Conservation (phyloP, 208 protist species). For the Leishmania amazonensis region DNA sequence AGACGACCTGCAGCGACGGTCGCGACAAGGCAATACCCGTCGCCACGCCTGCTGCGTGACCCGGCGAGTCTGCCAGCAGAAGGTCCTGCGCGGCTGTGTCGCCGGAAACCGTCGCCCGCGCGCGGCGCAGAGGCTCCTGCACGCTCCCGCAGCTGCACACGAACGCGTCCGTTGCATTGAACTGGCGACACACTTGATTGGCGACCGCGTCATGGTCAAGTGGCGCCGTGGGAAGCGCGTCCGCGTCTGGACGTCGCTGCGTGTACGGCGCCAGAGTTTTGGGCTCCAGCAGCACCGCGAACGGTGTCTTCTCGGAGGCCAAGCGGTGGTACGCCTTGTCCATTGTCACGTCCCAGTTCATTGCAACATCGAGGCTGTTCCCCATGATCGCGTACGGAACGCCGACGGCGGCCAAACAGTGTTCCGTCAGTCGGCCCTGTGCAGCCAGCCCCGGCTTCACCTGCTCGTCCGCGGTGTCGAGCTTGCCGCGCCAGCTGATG, state of each 20-base stretch:
- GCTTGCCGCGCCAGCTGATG: slow-evolving; percentile 80
- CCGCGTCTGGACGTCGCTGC: slow-evolving; percentile 22
- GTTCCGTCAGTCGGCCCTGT: slow-evolving; percentile 62
- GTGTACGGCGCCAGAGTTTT: slow-evolving; percentile 54
- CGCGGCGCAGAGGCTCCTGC: slow-evolving; percentile 27
- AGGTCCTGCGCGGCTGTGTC: slow-evolving; percentile 56
- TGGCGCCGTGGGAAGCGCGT: slow-evolving; percentile 34
- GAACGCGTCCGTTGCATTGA: slow-evolving; percentile 62
- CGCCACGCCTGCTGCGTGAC: slow-evolving; percentile 66
- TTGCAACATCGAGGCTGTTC: slow-evolving; percentile 50
- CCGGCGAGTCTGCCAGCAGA: slow-evolving; percentile 76
- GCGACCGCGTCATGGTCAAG: slow-evolving; percentile 64
- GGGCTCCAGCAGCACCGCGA: slow-evolving; percentile 71
- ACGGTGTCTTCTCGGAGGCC: slow-evolving; percentile 47
- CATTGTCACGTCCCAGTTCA: slow-evolving; percentile 46
- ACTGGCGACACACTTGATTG: slow-evolving; percentile 69
- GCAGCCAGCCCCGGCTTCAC: slow-evolving; percentile 77
- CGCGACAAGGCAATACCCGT: slow-evolving; percentile 70
- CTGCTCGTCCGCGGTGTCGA: slow-evolving; percentile 41
- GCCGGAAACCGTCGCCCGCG: background rate
- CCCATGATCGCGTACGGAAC: slow-evolving; percentile 67
- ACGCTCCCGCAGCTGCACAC: slow-evolving; percentile 66
- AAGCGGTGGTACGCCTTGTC: slow-evolving; percentile 70
- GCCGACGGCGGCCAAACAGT: slow-evolving; percentile 50
- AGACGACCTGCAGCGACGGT: slow-evolving; percentile 63